Percentiles rank a stretch among this genome's conserved stretches.
These are phyloP conservation scores for Neonectria coccinea DNA, from an alignment of 2,329 filamentous ascomycete genomes.

Conservation along the genomic window DNA sequence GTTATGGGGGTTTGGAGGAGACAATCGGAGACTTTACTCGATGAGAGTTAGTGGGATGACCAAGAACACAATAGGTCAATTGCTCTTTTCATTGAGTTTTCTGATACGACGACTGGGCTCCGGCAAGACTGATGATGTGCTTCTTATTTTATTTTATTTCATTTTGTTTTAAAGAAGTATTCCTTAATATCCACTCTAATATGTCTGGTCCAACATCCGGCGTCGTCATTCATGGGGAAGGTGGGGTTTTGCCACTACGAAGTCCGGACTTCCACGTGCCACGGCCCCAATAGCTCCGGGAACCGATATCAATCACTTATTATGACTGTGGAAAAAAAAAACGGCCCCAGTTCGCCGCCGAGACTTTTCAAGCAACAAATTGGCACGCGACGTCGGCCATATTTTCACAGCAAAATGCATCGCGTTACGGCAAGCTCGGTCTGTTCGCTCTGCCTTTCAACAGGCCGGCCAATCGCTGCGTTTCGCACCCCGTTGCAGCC, in stretches of 20 bases:
- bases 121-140: neutral
- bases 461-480: conserved; percentile 28
- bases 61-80: neutral
- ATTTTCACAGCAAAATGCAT: conserved; percentile 36
- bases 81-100: neutral
- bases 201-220: no score
- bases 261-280: conserved; percentile 13
- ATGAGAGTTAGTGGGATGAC: neutral
- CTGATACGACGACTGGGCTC: neutral
- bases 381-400: conserved; percentile 13
- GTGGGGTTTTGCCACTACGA: neutral
- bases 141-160: neutral
- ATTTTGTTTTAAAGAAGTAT: neutral
- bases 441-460: conserved; percentile 42
- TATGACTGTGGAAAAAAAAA: conserved; percentile 10
- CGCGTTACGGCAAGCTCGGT: conserved; percentile 38
- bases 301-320: neutral
- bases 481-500: conserved; percentile 42
- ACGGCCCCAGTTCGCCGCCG: neutral
- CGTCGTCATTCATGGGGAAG: neutral
- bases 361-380: conserved; percentile 17
- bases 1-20: neutral
- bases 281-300: conserved; percentile 4
- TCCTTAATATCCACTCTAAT: neutral
- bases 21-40: neutral